Evolutionary conservation across 495 filamentous ascomycete species (phyloP), one percentile per base, ranked within the genome.

Genomic region (Amorphotheca resinae): DNA sequence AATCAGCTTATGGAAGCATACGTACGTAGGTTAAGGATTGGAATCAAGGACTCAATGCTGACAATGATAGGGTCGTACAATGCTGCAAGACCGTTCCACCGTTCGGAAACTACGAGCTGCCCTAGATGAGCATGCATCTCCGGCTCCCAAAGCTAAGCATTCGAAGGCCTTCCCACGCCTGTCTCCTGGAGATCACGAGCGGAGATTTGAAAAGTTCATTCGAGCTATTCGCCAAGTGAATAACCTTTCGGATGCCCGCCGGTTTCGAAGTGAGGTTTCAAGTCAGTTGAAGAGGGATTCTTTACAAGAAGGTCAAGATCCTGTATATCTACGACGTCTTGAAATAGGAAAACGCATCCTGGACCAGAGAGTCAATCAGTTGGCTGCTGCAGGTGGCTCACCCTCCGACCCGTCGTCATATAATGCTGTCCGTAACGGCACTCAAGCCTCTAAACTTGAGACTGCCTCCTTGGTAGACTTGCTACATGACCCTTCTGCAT

Each of bases 51-150:
- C 5, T 40, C 3, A 15, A 41, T 31, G 22, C 46, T 53, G 31
- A 53, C 25, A 34, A 4, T 22, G n/a, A 21, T 28, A 80, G 61
- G 88, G 88, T 12, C 76, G 81, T 31, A 80, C 80, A 21, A 80
- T 93, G 66, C 67, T 99, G 28, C 88, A 95, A 55, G 93, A 99
- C 57, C 82, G 91, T 11, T 96, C 94, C 40, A 93, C 86, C 0
- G 91, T 99, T 21, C 80, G 85, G 42, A 94, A 88, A 57, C 73
- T 99, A 26, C 82, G 91, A 36, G 89, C 88, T 17, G 91, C 93
- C 9, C 68, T 99, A 22, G 91, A 99, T 59, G 76, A 95, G 61
- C 93, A 99, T 68, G 84, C 91, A 14, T 93, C 87, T 4, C 86
- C 85, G 11, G 73, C 72, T 9, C 82, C 84, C 0, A 87, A 75